These are phyloP conservation scores for Chaetoceros tenuissimus DNA, from an alignment of 108 stramenopile species.

Conservation along the genomic window DNA sequence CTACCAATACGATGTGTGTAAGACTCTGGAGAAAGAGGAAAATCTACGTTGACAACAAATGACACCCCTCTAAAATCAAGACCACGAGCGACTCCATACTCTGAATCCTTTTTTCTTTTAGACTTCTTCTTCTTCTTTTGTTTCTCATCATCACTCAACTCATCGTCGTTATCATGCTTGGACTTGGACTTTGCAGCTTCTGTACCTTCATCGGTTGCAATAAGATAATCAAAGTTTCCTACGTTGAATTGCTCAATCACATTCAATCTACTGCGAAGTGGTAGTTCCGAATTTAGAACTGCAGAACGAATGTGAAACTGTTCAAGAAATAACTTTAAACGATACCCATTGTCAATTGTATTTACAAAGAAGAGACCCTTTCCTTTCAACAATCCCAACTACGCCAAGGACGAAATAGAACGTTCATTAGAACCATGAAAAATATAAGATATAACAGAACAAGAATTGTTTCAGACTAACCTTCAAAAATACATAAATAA, in stretches of 20 bases:
- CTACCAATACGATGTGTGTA: slow-evolving; percentile 98
- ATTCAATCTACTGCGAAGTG: slow-evolving; percentile 87
- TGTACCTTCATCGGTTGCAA: slow-evolving; percentile 90
- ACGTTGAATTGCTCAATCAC: slow-evolving; percentile 96
- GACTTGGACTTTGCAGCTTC: slow-evolving; percentile 31
- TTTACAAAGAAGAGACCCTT: slow-evolving; percentile 98
- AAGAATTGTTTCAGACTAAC: not conserved
- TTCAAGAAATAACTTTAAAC: slow-evolving; percentile 95
- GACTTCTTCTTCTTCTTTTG: slow-evolving; percentile 26
- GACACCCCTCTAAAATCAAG: slow-evolving; percentile 93
- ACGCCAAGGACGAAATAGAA: no score
- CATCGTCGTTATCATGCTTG: slow-evolving; percentile 14
- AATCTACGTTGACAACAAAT: slow-evolving; percentile 96
- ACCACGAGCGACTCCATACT: slow-evolving; percentile 93
- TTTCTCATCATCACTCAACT: slow-evolving; percentile 11
- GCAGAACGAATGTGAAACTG: slow-evolving; percentile 94
- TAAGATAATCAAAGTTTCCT: slow-evolving; percentile 97
- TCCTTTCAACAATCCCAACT: slow-evolving; percentile 91
- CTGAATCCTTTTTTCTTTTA: slow-evolving; percentile 48
- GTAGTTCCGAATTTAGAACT: slow-evolving; percentile 94
- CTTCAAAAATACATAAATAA: slow-evolving; percentile 87
- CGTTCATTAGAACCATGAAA: slow-evolving; percentile 50
- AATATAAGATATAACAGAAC: slow-evolving; percentile 16
- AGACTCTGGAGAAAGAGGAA: slow-evolving; percentile 79
- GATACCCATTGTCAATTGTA: slow-evolving; percentile 83